phyloP scores from a whole-genome alignment of 2,329 filamentous ascomycete genomes.

The Monosporascus sp. region DNA sequence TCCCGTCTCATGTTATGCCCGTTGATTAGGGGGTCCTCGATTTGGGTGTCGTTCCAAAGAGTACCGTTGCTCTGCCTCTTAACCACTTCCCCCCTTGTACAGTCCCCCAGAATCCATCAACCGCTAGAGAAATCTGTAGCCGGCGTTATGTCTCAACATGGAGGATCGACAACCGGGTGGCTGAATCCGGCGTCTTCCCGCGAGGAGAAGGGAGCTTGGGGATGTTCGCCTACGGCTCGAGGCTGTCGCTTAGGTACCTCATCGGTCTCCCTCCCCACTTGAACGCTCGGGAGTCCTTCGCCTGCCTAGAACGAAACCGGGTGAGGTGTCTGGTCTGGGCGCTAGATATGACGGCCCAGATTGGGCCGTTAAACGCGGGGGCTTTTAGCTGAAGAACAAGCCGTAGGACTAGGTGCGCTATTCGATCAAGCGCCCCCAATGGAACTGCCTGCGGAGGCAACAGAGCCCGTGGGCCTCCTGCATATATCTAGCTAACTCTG shows the following conservation, averaged over 20 bases:
- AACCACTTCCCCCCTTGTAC: too few species aligned
- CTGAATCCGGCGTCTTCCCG: neutral
- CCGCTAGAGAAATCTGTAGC: too few species aligned
- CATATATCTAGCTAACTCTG: neutral
- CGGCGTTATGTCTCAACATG: neutral
- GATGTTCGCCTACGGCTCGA: neutral
- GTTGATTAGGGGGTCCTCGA: neutral
- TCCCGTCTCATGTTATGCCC: neutral
- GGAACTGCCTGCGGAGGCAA: neutral
- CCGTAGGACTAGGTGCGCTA: neutral
- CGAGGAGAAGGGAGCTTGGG: neutral
- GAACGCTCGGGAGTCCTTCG: neutral
- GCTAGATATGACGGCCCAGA: neutral
- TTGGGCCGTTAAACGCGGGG: neutral
- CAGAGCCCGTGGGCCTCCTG: neutral
- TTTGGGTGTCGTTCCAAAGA: too few species aligned
- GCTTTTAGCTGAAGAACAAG: neutral
- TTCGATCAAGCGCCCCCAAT: neutral
- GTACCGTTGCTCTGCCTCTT: too few species aligned
- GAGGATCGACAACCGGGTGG: neutral
- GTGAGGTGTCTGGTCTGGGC: neutral
- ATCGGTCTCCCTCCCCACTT: too few species aligned
- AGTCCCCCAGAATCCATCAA: too few species aligned
- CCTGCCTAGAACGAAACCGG: neutral
- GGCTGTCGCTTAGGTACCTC: too few species aligned